Base-by-base conservation (phyloP, 2,329 filamentous ascomycete genomes). In the Sporothrix pallida region DNA sequence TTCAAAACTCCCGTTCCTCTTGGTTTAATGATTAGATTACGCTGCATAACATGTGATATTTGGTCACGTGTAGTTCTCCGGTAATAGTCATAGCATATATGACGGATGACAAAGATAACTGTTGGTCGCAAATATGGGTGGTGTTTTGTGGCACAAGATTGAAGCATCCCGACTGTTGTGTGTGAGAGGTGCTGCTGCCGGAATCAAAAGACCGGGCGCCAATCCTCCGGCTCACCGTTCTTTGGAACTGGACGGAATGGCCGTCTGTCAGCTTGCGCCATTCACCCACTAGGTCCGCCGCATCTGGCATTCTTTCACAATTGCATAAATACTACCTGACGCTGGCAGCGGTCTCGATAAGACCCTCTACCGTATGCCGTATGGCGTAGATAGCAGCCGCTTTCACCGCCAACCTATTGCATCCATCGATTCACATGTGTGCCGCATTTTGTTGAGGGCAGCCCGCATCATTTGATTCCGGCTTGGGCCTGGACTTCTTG, bases 241-340 rank as follows among this genome's bases (percentile, higher is more conserved):
- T 17, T 44, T 6, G 26, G n/a, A 17, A 17, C n/a, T 63, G n/a
- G 3, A 4, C n/a, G 8, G n/a, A 44, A 13, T 13, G n/a, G 20
- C 62, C 42, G 42, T 26, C 62, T 46, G 62, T 65, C 62, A 20
- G 42, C 10, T 65, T 20, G 42, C 62, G 42, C 48, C 62, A 48
- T n/a, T 26, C 62, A 26, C 20, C n/a, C 12, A 44, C 26, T 20
- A 17, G 3, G 60, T 9, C 37, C 42, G 31, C 15, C 56, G 56
- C 56, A 58, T 12, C 23, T 31, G 56, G 56, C 9, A 7, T 23
- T 54, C n/a, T 54, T 58, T 58, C 23, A 58, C 56, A 23, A 31
- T 58, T 23, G 56, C 15, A 31, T 12, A 58, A 44, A 62, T 63
- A 37, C 31, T 37, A 7, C 4, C 31, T 37, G 31, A 37, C 31